Conservation (phyloP, 345 rosid species). For the Heritiera littoralis region DNA sequence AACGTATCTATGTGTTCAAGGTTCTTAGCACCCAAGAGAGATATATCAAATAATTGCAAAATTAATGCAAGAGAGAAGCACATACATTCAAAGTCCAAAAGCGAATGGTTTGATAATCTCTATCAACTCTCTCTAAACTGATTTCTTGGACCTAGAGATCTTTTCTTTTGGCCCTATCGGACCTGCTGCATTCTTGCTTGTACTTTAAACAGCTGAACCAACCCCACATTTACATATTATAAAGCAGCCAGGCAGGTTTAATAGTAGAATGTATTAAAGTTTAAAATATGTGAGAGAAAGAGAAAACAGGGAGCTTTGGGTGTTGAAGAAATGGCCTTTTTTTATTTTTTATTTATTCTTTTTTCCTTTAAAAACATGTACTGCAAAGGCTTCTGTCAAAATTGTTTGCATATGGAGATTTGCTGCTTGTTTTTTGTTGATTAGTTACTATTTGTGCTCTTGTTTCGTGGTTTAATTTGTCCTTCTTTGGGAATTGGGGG, state of each 20-base stretch:
- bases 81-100: neutral
- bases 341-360: neutral
- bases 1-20: too few relatives aligned
- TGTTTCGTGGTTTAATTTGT: neutral
- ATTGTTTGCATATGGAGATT: neutral
- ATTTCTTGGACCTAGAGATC: conserved; percentile 21
- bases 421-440: neutral
- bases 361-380: neutral
- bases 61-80: neutral
- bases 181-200: neutral
- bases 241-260: neutral
- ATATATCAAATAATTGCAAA: conserved; percentile 23
- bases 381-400: neutral
- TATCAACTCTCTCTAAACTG: conserved; percentile 15
- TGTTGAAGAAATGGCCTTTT: neutral
- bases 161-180: conserved; percentile 9
- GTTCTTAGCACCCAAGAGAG: too few relatives aligned
- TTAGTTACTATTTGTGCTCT: neutral
- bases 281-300: neutral
- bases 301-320: neutral
- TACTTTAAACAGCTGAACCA: neutral
- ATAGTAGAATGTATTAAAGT: neutral
- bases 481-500: neutral
- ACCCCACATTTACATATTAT: neutral
- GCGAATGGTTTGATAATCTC: conserved; percentile 7